These are phyloP conservation scores for Penicillium diatomitis DNA, from an alignment of 495 filamentous ascomycete species.

Conservation along the genomic window DNA sequence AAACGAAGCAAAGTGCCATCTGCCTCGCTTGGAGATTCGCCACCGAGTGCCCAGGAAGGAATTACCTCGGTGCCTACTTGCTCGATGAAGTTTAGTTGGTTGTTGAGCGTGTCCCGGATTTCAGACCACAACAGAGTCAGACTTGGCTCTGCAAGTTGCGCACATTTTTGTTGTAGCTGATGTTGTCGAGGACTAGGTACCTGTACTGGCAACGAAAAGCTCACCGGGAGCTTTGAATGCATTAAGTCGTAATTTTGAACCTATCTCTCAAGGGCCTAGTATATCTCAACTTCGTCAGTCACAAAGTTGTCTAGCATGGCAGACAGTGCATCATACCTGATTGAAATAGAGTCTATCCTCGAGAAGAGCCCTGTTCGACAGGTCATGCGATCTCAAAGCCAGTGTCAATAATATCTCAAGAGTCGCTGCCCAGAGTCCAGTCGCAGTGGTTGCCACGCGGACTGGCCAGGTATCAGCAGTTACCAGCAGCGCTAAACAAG, in stretches of 20 bases:
- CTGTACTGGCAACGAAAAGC: conserved; percentile 43
- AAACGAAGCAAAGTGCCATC: conserved; percentile 52
- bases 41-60: conserved; percentile 51
- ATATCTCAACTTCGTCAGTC: neutral
- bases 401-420: conserved; percentile 35
- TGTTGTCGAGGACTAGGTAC: conserved; percentile 37
- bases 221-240: conserved; percentile 41
- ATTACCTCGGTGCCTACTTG: conserved; percentile 10
- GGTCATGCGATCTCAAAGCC: conserved; percentile 34
- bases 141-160: conserved; percentile 47
- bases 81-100: conserved; percentile 19
- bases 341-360: conserved; percentile 56
- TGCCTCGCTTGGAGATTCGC: conserved; percentile 44
- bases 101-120: conserved; percentile 44
- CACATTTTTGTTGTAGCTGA: conserved; percentile 36
- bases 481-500: too few species aligned
- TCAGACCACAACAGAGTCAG: conserved; percentile 30
- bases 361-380: conserved; percentile 43
- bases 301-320: too few species aligned
- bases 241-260: conserved; percentile 52
- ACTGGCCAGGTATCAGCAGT: too few species aligned
- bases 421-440: conserved; percentile 16
- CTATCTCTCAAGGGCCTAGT: conserved; percentile 35
- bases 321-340: conserved; percentile 19
- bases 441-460: too few species aligned